These are phyloP conservation scores for Podila clonocystis DNA, from an alignment of 192 early-diverging fungal genomes.

Conservation along the genomic window DNA sequence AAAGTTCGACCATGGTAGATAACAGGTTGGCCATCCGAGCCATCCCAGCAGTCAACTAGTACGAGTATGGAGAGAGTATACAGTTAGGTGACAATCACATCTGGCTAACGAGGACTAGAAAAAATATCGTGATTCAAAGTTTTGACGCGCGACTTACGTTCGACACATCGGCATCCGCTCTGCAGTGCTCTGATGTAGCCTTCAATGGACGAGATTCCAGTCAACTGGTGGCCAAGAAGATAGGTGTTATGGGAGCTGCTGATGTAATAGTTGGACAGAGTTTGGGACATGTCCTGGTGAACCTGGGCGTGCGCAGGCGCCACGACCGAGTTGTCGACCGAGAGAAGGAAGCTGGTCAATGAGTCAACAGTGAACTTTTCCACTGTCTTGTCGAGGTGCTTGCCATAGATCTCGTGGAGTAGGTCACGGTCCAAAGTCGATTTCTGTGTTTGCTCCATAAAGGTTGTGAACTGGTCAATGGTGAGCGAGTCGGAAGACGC, in stretches of 20 bases:
- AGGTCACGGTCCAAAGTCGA: conserved; percentile 55
- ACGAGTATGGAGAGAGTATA: conserved; percentile 17
- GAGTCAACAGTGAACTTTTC: conserved; percentile 70
- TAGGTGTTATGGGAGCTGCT: conserved; percentile 95
- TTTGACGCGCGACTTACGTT: conserved; percentile 56
- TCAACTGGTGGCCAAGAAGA: conserved; percentile 84
- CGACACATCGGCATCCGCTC: conserved; percentile 90
- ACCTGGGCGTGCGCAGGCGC: conserved; percentile 58
- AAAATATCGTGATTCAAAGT: too few relatives aligned
- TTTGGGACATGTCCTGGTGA: conserved; percentile 73
- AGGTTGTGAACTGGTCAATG: conserved; percentile 62
- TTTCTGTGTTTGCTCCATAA: conserved; percentile 68
- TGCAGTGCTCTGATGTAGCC: conserved; percentile 89
- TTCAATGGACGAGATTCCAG: conserved; percentile 82
- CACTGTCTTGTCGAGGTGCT: conserved; percentile 56
- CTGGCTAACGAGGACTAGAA: too few relatives aligned
- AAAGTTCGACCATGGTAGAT: conserved; percentile 88
- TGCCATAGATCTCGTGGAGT: conserved; percentile 64
- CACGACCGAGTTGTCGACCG: conserved; percentile 69
- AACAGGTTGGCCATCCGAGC: conserved; percentile 76
- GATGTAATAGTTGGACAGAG: conserved; percentile 85
- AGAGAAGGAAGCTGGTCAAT: conserved; percentile 72
- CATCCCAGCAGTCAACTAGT: conserved; percentile 93
- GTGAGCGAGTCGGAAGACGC: conserved; percentile 51
- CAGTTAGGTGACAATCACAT: not conserved